Evolutionary conservation across 352 stramenopile genomes (phyloP), one percentile per base, ranked within the genome.

Genomic region (Pythium chondricola): DNA sequence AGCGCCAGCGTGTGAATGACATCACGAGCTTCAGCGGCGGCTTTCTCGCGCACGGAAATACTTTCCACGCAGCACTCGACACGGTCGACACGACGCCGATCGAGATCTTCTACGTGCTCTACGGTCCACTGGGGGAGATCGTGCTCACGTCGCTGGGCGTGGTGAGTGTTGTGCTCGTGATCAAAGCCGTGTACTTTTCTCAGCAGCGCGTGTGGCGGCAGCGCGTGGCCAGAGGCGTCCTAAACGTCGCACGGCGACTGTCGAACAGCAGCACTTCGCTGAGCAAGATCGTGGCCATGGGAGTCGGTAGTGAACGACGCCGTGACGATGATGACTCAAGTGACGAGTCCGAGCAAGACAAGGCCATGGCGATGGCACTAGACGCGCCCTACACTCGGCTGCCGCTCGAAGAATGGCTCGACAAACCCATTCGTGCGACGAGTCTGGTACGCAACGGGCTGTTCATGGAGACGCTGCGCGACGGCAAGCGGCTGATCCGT

Each of bases 361-460:
- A 35, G 29, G 38, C 30, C 3, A 14, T 52, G 6, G 7, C 38
- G 27, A 21, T 36, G 17, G 39, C 30, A 17, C 25, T 61, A 2
- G 26, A 20, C 17, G 32, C 50, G 29, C 46, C 54, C 6, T 62
- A 62, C 33, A 22, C 25, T 3, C 54, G 54, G 8, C 22, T 62
- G 9, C 40, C 54, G 13, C 24, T 62, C 2, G 54, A 62, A 42
- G 47, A 52, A 18, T 56, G 46, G 54, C 27, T 80, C 13, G 61
- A 74, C 50, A 55, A 37, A 10, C 69, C 71, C 3, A 67, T 83
- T 17, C 71, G 69, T 14, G 69, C 71, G 7, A 62, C 48, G 8
- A 83, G 71, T 36, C 58, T 83, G 4, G 48, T 83, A 24, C 64
- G 71, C 16, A 60, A 58, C 30, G 62, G 48, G 11, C 56, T 71